Percentiles rank a stretch among this genome's conserved stretches.
phyloP scores from a whole-genome alignment of 2,329 filamentous ascomycete species.

The Amauroascus verrucosus region DNA sequence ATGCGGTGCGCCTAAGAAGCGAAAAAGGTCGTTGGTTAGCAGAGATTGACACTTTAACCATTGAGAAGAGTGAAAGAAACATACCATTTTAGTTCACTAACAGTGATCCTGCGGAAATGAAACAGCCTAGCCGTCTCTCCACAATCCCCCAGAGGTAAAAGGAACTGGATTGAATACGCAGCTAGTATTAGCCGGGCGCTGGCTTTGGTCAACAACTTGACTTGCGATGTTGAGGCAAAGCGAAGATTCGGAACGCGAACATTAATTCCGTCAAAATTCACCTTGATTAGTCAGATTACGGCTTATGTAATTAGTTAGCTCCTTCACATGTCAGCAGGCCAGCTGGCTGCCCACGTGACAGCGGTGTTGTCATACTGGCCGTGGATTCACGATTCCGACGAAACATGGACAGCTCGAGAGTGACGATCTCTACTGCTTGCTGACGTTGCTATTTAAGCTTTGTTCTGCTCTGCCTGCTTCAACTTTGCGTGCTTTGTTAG shows the following conservation, averaged over 20 bases:
- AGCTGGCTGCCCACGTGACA: conserved; percentile 1
- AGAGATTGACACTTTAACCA: not conserved
- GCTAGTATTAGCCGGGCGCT: not conserved
- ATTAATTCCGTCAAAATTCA: not conserved
- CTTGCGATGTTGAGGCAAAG: conserved; percentile 2
- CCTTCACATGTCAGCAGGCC: conserved; percentile 2
- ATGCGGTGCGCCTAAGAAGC: conserved; percentile 71
- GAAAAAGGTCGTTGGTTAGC: not conserved
- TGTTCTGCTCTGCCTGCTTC: not conserved
- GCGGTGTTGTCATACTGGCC: not conserved
- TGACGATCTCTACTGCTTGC: not conserved
- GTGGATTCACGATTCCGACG: not conserved
- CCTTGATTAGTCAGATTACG: not conserved
- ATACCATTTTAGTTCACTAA: not conserved
- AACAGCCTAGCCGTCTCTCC: not conserved
- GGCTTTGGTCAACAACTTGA: not conserved
- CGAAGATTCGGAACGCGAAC: not conserved
- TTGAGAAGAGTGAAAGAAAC: not conserved
- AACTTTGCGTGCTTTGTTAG: not conserved
- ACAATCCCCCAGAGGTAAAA: not conserved
- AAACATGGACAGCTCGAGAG: not conserved
- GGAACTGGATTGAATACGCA: not conserved
- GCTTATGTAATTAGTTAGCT: not conserved
- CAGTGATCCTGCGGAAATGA: not conserved
- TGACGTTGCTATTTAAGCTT: not conserved